phyloP scores from a whole-genome alignment of 2,329 filamentous ascomycete species.

The Ascosphaera acerosa region DNA sequence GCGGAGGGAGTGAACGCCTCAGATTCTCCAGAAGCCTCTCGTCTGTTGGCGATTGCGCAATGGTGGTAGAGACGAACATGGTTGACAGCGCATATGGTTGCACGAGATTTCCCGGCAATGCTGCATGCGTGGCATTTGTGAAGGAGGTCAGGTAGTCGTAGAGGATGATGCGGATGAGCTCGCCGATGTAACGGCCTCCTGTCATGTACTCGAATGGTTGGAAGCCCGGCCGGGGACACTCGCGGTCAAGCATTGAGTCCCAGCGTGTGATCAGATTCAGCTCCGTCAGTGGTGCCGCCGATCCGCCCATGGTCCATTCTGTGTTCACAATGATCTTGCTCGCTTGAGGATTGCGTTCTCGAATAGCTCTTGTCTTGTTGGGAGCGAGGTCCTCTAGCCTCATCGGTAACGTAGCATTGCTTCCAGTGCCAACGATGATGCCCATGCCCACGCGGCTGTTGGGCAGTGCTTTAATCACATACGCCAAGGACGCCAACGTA shows the following conservation, averaged over 20 bases:
- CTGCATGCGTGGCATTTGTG: conserved; percentile 13
- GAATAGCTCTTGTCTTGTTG: conserved; percentile 31
- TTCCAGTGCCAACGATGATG: conserved; percentile 57
- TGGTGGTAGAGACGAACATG: conserved; percentile 44
- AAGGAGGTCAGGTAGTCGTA: conserved; percentile 34
- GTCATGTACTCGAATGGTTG: conserved; percentile 74
- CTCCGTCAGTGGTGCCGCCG: conserved; percentile 38
- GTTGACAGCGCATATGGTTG: conserved; percentile 41
- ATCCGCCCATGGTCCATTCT: conserved; percentile 60
- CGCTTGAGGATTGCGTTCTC: conserved; percentile 23
- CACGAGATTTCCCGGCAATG: conserved; percentile 29
- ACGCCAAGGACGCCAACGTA: conserved; percentile 52
- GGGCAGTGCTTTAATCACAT: conserved; percentile 35
- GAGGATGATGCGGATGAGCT: conserved; percentile 46
- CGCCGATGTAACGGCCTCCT: conserved; percentile 50
- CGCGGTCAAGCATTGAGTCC: conserved; percentile 40
- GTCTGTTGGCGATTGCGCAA: conserved; percentile 28
- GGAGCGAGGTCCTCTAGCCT: conserved; percentile 35
- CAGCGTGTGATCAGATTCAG: conserved; percentile 37
- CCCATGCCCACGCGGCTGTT: conserved; percentile 49
- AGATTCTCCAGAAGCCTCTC: conserved; percentile 21
- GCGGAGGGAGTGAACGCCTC: conserved; percentile 28
- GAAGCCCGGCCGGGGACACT: conserved; percentile 46
- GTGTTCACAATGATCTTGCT: conserved; percentile 56
- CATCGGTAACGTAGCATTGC: conserved; percentile 57